These are phyloP conservation scores for Suillus subaureus DNA, from an alignment of 768 basidiomycete species.

Conservation along the genomic window DNA sequence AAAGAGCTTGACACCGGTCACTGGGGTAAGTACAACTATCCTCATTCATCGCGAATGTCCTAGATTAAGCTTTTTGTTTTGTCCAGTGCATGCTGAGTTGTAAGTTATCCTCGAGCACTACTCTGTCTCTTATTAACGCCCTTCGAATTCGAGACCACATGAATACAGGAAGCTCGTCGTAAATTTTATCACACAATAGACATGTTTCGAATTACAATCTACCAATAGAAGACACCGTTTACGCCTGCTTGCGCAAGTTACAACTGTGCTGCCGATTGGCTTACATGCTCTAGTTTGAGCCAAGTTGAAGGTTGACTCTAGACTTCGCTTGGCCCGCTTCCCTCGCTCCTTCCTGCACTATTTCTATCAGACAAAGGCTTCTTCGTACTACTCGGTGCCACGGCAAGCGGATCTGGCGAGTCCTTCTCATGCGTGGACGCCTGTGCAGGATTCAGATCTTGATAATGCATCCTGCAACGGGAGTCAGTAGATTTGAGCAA, in stretches of 20 bases:
- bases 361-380: background rate
- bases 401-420: constrained; percentile 21
- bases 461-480: constrained; percentile 26
- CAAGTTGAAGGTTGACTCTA: background rate
- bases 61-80: background rate
- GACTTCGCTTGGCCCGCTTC: background rate
- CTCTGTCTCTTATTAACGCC: constrained; percentile 3
- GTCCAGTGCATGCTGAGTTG: constrained; percentile 79
- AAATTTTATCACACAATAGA: constrained; percentile 22
- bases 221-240: background rate
- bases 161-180: constrained; percentile 51
- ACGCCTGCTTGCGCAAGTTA: background rate
- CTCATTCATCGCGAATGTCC: background rate
- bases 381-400: background rate
- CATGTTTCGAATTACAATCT: background rate
- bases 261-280: background rate
- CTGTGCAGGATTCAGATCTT: constrained; percentile 32
- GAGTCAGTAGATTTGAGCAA: constrained; percentile 9
- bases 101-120: constrained; percentile 26
- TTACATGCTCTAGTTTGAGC: background rate
- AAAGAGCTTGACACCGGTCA: constrained; percentile 76
- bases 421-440: constrained; percentile 31
- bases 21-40: constrained; percentile 64
- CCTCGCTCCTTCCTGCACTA: background rate
- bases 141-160: constrained; percentile 43